Evolutionary conservation across 306 rosid genomes (phyloP), one percentile per base, ranked within the genome.

Genomic region (Prinsepia uniflora): DNA sequence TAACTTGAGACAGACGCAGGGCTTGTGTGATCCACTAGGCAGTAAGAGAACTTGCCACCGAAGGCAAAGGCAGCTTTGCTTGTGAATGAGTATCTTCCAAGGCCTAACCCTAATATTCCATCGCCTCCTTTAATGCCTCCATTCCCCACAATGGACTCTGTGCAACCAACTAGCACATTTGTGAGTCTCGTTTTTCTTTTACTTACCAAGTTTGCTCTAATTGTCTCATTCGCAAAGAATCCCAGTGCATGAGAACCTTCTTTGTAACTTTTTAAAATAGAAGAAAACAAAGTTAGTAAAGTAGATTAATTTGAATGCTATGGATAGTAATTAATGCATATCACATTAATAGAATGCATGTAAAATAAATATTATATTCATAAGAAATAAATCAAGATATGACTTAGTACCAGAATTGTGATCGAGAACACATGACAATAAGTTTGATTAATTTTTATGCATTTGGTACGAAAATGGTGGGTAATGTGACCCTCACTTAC

Each of bases 21-120:
- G 83, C 89, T 86, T 17, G 82, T 61, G 71, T 89, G 96, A 70
- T 94, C 97, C 49, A 91, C 85, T 0, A 94, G 79, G 78, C 98
- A 94, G 57, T 94, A 94, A 0, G 98, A 83, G 71, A 94, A 84
- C 53, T 80, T 88, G 73, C 82, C 84, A 68, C 88, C 86, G 55
- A 66, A 79, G 60, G 69, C 15, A 7, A 22, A 4, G 11, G 75
- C 70, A n/a, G 89, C 85, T 72, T 64, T 84, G 8, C 70, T 34
- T 0, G 85, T 66, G 62, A 94, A 90, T 1, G 92, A 67, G 73
- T 78, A 67, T 7, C 62, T 45, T n/a, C 79, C 42, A 19, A 65
- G 43, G 24, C 96, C 92, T 52, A 94, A 70, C 1, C 95, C 98
- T 61, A 94, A 55, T 41, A 90, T 75, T 17, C 98, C 98, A 73